Evolutionary conservation across 179 eudicot species (phyloP), one percentile per base, ranked within the genome.

Genomic region (Beta macrorhiza): DNA sequence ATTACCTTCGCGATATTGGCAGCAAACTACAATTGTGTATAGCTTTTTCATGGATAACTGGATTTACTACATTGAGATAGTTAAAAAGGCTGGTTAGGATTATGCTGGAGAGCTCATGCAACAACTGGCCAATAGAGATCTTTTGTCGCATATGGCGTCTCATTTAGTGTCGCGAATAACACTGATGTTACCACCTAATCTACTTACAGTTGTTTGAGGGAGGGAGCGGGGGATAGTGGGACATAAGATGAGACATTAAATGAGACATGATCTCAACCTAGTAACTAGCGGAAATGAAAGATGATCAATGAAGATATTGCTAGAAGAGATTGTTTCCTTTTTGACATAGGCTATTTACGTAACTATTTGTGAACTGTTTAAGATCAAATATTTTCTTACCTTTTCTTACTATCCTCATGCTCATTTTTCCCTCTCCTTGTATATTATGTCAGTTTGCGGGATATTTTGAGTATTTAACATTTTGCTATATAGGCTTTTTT

Each of bases 11-110:
- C 16, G 11, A 25, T 6, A 72, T 59, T 55, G 70, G 64, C 37
- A 56, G 70, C 62, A 69, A 68, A 76, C 73, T 76, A n/a, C 52
- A 42, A 32, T 57, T 58, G 78, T 75, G 78, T 59, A 75, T 57
- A 75, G 25, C 51, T 5, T 73, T 52, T 73, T 71, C 37, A 49
- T 7, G 15, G 16, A 42, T 57, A 52, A 17, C 0, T 19, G 65
- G 52, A 29, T 16, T 16, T 37, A 15, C 78, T 32, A 73, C 51
- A 20, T 53, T 25, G 42, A 53, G 76, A 25, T 25, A 11, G 44
- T 37, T 42, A 14, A 29, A 37, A 37, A 37, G 51, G 15, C 58
- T 47, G 20, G 47, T 42, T 29, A 29, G 15, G n/a, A 55, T 16
- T 74, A 2, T 19, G 20, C 45, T 20, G 45, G 59, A 37, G 61